A percentile compares a stretch with the other conserved stretches of the same genome.
phyloP scores from a whole-genome alignment of 2,329 filamentous ascomycete genomes.

The Ascochyta lentis region DNA sequence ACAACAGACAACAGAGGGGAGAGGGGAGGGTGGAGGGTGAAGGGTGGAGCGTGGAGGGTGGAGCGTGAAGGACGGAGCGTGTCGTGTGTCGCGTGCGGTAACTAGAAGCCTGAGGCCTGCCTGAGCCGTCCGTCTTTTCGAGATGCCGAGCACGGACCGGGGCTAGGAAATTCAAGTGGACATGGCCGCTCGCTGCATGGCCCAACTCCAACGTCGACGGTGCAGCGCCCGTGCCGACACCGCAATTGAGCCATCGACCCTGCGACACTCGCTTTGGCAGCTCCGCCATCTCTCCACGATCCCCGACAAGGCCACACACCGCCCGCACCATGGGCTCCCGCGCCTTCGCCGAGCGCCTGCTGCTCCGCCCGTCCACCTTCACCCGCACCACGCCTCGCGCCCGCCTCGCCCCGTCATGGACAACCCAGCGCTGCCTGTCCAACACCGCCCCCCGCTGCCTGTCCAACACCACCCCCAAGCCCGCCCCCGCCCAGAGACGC shows the following conservation, averaged over 20 bases:
- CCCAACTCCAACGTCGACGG: too few species aligned
- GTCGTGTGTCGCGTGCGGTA: too few species aligned
- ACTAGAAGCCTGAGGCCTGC: too few species aligned
- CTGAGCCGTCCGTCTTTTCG: background rate
- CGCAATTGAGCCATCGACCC: background rate
- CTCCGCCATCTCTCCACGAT: too few species aligned
- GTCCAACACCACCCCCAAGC: conserved; percentile 7
- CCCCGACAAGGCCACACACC: too few species aligned
- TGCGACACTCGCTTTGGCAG: too few species aligned
- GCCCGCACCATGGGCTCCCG: conserved; percentile 36
- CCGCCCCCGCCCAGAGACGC: conserved; percentile 17
- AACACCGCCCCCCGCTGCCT: conserved; percentile 20
- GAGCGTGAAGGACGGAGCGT: too few species aligned
- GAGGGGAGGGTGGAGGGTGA: background rate
- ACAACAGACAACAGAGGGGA: background rate
- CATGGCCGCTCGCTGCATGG: too few species aligned
- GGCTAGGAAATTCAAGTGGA: conserved; percentile 30
- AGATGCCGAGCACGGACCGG: conserved; percentile 19
- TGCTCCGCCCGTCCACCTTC: conserved; percentile 40
- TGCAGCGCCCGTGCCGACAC: background rate
- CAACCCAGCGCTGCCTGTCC: conserved; percentile 18
- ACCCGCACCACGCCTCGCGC: conserved; percentile 26
- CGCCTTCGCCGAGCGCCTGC: conserved; percentile 41
- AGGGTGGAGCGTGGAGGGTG: too few species aligned
- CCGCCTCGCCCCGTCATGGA: conserved; percentile 23